Base-by-base conservation (phyloP, 2,329 filamentous ascomycete species). In the Monosporascus sp. region DNA sequence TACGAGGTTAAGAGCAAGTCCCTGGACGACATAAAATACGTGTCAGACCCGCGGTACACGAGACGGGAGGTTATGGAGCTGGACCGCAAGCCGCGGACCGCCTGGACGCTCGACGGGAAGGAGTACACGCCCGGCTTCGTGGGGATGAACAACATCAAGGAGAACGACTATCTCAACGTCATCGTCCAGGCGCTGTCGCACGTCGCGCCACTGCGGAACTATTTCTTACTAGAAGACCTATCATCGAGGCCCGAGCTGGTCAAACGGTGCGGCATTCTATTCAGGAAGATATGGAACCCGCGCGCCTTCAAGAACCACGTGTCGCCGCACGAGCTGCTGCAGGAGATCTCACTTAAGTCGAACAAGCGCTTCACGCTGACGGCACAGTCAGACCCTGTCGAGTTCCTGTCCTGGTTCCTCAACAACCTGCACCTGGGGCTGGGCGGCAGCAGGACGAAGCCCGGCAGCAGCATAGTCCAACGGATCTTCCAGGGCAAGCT, bases 61-160 rank as follows among this genome's bases (percentile, higher is more conserved):
- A 88, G 86, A 65, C 80, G 83, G 41, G 90, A 97, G 66, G 92
- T 97, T 34, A 79, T 84, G 64, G 84, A 84, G 64, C 75, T 97
- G 60, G 94, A 97, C 73, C 82, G 85, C 51, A 72, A 78, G 60
- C 75, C 77, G 51, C 78, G 79, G 65, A 79, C 76, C 19, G 83
- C 84, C 45, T 91, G 87, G 81, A 93, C 96, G 64, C 79, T 97
- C 43, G 79, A 80, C 49, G 91, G 91, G 58, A 90, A 88, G 71
- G 85, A 88, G 68, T 99, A 99, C 73, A 87, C 87, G 60, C 94
- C 94, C 20, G 93, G 94, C 6, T 99, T 92, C 69, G 91, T 99
- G 56, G 94, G 94, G 61, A 95, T 99, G 90, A 99, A 99, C 80
- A 99, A 99, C 74, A 97, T 99, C 79, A 99, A 99, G 73, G 91